A percentile compares a stretch with the other conserved stretches of the same genome.
Conservation (phyloP, 768 basidiomycete species). For the Tephrocybe sp. region DNA sequence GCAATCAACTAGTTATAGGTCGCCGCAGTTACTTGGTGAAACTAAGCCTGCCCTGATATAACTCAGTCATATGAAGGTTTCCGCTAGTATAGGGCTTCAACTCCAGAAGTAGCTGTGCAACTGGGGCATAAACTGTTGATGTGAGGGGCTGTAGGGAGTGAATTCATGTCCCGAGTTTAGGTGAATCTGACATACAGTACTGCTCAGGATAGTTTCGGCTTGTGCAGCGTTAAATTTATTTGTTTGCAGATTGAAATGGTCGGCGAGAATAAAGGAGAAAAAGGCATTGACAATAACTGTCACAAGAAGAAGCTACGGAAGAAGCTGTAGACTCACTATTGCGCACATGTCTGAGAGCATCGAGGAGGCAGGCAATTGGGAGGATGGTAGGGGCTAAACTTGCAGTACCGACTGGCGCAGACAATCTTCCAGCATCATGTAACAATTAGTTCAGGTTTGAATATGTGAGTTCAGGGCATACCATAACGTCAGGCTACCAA, state of each 20-base stretch:
- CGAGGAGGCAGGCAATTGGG: slow-evolving; percentile 35
- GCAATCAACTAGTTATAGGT: too few relatives aligned
- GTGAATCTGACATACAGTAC: slow-evolving; percentile 34
- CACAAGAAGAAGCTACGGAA: background rate
- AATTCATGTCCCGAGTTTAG: background rate
- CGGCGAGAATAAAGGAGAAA: too few relatives aligned
- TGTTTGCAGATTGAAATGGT: too few relatives aligned
- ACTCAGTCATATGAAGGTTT: too few relatives aligned
- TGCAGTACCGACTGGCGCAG: slow-evolving; percentile 35
- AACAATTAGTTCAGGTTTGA: too few relatives aligned
- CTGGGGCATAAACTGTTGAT: slow-evolving; percentile 41
- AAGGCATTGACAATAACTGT: background rate
- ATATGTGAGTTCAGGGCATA: too few relatives aligned
- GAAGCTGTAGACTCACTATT: slow-evolving; percentile 39
- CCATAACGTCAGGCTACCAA: too few relatives aligned
- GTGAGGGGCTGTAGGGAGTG: slow-evolving; percentile 43
- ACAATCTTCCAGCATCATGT: background rate
- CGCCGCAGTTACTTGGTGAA: too few relatives aligned
- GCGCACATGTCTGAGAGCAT: slow-evolving; percentile 41
- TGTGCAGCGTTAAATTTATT: too few relatives aligned
- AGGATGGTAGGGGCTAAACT: slow-evolving; percentile 54
- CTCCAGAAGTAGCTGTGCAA: slow-evolving; percentile 25
- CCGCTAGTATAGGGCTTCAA: background rate
- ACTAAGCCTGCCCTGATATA: too few relatives aligned
- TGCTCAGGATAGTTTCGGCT: slow-evolving; percentile 48